Base-by-base conservation (phyloP, 2,329 filamentous ascomycete genomes). In the Dactylellina parvicollis region DNA sequence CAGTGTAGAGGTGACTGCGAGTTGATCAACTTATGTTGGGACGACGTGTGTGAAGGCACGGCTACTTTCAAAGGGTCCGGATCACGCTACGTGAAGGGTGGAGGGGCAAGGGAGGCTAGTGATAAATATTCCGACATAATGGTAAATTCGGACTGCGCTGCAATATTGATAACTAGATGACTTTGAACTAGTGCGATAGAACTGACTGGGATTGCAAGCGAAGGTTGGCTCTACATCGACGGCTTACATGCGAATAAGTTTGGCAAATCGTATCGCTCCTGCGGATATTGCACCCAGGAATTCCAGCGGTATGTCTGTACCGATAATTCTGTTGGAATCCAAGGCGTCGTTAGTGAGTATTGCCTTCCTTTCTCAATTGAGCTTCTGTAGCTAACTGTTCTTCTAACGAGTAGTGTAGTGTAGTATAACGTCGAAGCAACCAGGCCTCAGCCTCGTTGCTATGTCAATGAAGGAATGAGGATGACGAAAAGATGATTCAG, bases 1-100 rank as follows among this genome's bases (percentile, higher is more conserved):
- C 84, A 86, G 79, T 86, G 84, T 79, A 78, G 81, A 57, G 83
- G 83, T 32, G 79, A 81, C 12, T 85, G 84, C 78, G 83, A 81
- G 5, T 77, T 84, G 32, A 81, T 81, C 57, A 82, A 82, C 75
- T 82, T 83, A 60, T 83, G 82, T 81, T 84, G 80, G 79, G 77
- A 79, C 30, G 80, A 80, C 40, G 81, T 83, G 38, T 83, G 81
- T 78, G 80, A 83, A 76, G 81, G 81, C 74, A 78, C 78, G 76
- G 80, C 83, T 76, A 79, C 79, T 20, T 70, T 80, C 20, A 79
- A 79, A 42, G 77, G 77, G 7, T 71, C 75, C 40, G 80, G 79
- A 5, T 77, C 78, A 52, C 79, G 76, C 64, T 77, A 76, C 57
- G 79, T 82, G 54, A 78, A 77, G 66, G 81, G 81, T 32, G 81